phyloP scores from a whole-genome alignment of 2,329 filamentous ascomycete species.

The Harringtonia lauricola region DNA sequence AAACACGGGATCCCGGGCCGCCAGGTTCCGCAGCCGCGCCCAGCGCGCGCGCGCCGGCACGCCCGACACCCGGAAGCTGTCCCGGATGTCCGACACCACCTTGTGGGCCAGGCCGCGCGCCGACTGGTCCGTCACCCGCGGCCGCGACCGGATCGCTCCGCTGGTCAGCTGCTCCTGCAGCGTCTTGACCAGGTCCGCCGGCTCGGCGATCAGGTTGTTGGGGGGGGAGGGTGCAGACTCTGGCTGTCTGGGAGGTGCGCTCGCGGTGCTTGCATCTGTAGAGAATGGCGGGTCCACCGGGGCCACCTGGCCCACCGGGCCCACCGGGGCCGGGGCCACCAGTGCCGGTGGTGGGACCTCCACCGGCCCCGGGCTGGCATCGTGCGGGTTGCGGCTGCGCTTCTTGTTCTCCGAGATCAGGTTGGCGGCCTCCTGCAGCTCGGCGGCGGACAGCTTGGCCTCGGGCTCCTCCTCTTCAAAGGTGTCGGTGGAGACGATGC shows the following conservation, averaged over 20 bases:
- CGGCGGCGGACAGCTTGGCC: conserved; percentile 46
- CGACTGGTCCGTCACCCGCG: neutral
- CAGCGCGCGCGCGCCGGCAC: conserved; percentile 19
- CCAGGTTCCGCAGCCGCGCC: conserved; percentile 9
- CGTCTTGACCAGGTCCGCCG: neutral
- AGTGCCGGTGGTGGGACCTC: neutral
- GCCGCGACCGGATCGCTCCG: neutral
- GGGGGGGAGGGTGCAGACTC: too few relatives aligned
- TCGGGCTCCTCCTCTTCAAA: conserved; percentile 61
- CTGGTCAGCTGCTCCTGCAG: neutral
- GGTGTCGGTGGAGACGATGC: conserved; percentile 57
- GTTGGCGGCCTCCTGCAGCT: conserved; percentile 41
- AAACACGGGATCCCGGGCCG: conserved; percentile 14
- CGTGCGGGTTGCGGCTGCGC: conserved; percentile 8
- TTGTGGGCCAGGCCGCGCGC: neutral
- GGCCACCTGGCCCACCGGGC: too few relatives aligned
- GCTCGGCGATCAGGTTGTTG: neutral
- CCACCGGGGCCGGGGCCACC: neutral
- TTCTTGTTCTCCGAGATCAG: conserved; percentile 17
- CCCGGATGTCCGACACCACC: neutral
- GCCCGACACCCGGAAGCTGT: neutral
- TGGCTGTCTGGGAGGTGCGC: too few relatives aligned
- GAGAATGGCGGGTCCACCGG: too few relatives aligned
- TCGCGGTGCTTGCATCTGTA: too few relatives aligned
- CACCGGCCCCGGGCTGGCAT: too few relatives aligned